Evolutionary conservation across 257 asterid species (phyloP), one percentile per base, ranked within the genome.

Genomic region (Verbena officinalis): DNA sequence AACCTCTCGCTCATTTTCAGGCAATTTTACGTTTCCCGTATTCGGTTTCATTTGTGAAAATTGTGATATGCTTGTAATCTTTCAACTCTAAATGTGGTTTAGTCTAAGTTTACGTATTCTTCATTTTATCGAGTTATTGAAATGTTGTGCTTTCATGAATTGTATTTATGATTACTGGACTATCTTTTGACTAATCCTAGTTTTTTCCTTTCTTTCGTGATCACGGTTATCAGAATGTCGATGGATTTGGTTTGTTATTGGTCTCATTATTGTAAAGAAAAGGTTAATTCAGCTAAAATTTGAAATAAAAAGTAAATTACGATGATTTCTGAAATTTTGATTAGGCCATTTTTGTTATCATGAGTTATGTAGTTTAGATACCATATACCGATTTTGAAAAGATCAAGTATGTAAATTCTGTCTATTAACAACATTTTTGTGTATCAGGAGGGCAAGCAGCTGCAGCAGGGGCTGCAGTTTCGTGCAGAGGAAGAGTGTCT

Each of bases 391-490:
- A 30, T 30, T 3, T 36, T 36, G 40, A 7, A 36, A 21, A 12
- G 34, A 38, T 12, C 19, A 13, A 10, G 19, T 4, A 17, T 13
- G 4, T 19, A 15, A 1, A 31, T 8, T 0, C 43, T 3, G 40
- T 22, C 9, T 13, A 49, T 20, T 17, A 4, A 30, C 13, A 11
- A 33, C 17, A 19, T 12, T 27, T n/a, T 50, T 45, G 56, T 36
- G 43, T 51, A 67, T 69, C 77, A 81, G 84, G 79, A 55, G 96
- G 87, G 38, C 75, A 78, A 71, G 84, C 86, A 54, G 84, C 82
- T 0, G 88, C 88, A 7, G 89, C 88, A 11, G 90, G 84, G 1
- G 67, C 86, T 3, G 59, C 84, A 12, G 80, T 79, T 73, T 72
- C 84, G 17, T 50, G 78, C 66, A 78, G 87, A 68, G 91, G 94